phyloP scores from a whole-genome alignment of 2,329 filamentous ascomycete genomes.

The Penicillium frequentans region DNA sequence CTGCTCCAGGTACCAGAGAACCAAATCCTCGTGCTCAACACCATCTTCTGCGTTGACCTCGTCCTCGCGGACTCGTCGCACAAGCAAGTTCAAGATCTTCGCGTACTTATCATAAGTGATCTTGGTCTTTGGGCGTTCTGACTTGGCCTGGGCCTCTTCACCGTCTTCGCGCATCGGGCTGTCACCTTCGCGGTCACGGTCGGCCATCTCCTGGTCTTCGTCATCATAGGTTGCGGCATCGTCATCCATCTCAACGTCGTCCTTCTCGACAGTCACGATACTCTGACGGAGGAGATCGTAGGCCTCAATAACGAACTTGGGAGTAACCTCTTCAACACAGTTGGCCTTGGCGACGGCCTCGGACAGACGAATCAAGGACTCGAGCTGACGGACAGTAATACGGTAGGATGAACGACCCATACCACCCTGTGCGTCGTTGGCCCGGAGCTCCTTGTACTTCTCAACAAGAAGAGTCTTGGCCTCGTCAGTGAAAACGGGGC shows the following conservation, averaged over 20 bases:
- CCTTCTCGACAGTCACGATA: constrained; percentile 97
- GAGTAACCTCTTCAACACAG: constrained; percentile 85
- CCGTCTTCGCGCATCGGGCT: constrained; percentile 56
- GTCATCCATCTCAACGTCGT: constrained; percentile 92
- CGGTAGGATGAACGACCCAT: constrained; percentile 94
- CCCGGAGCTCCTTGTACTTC: constrained; percentile 92
- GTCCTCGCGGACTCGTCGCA: constrained; percentile 79
- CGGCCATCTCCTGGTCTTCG: constrained; percentile 53
- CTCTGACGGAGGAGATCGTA: constrained; percentile 88
- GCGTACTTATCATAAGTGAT: constrained; percentile 97
- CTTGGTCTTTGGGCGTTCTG: constrained; percentile 67
- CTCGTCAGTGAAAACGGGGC: constrained; percentile 85
- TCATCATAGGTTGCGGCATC: constrained; percentile 55
- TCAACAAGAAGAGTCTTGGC: constrained; percentile 82
- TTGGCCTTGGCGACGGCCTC: constrained; percentile 99
- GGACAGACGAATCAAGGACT: constrained; percentile 90
- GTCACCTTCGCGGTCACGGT: constrained; percentile 50
- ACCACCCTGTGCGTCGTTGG: constrained; percentile 91
- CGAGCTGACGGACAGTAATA: constrained; percentile 93
- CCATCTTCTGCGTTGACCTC: constrained; percentile 75
- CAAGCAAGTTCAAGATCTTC: constrained; percentile 81
- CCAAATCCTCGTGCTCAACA: constrained; percentile 76
- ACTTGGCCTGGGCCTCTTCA: constrained; percentile 45
- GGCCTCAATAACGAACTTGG: constrained; percentile 85
- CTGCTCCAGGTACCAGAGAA: constrained; percentile 90